Evolutionary conservation across 768 basidiomycete species (phyloP).

Genomic region (Strobilomyces echinocephalus): DNA sequence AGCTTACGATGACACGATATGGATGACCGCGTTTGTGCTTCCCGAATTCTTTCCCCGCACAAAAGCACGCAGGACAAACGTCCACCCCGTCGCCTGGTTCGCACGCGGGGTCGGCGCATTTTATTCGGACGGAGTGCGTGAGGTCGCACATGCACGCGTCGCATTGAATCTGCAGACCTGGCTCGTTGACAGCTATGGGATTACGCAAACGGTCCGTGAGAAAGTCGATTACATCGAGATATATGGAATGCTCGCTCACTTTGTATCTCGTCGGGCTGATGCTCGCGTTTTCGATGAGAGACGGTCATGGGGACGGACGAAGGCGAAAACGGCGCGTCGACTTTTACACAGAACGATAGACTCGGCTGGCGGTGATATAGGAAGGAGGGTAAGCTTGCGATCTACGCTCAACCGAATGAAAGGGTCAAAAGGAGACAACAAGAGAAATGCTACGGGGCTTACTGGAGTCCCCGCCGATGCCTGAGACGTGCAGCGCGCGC

Average conservation of each 20-base stretch:
- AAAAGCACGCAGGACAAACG: slow-evolving; percentile 90
- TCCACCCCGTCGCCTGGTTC: slow-evolving; percentile 80
- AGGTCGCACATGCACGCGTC: slow-evolving; percentile 83
- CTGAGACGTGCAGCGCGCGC: background rate
- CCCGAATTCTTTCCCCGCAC: slow-evolving; percentile 82
- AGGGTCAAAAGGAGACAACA: background rate
- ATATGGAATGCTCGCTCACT: slow-evolving; percentile 36
- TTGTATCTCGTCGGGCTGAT: slow-evolving; percentile 61
- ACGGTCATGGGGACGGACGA: slow-evolving; percentile 46
- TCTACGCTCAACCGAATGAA: background rate
- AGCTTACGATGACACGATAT: slow-evolving; percentile 84
- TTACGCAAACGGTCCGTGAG: slow-evolving; percentile 30
- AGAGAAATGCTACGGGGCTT: background rate
- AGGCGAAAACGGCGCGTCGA: background rate
- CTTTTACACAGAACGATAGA: background rate
- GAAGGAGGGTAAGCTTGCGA: background rate
- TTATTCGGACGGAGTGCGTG: slow-evolving; percentile 94
- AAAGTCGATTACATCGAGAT: slow-evolving; percentile 11
- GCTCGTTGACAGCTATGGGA: slow-evolving; percentile 65
- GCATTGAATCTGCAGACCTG: slow-evolving; percentile 79
- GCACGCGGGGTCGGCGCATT: slow-evolving; percentile 82
- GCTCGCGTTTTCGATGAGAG: slow-evolving; percentile 62
- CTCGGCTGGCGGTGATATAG: background rate
- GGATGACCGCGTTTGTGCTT: slow-evolving; percentile 81
- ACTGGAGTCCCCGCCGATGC: background rate